Conservation (phyloP, 208 protist genomes). For the Wallacemonas sp. region DNA sequence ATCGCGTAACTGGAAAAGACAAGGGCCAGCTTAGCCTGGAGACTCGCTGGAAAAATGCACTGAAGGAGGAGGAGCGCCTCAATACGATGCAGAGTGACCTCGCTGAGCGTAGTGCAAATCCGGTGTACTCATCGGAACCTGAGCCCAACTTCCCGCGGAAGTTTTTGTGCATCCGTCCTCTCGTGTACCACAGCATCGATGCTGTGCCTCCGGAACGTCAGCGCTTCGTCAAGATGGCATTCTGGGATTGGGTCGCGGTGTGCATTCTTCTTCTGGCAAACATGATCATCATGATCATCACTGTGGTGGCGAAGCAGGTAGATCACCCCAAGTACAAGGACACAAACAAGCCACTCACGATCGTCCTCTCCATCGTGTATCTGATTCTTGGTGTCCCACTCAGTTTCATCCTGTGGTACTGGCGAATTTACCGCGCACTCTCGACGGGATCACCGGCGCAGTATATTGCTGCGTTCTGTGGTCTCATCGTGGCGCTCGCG, state of each 20-base stretch:
- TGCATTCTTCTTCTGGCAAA: slow-evolving; percentile 60
- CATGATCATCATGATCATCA: slow-evolving; percentile 41
- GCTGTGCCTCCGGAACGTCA: slow-evolving; percentile 39
- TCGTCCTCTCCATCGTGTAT: slow-evolving; percentile 49
- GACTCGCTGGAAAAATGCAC: slow-evolving; percentile 67
- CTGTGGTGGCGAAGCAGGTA: not conserved
- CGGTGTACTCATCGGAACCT: slow-evolving; percentile 1
- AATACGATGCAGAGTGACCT: slow-evolving; percentile 44
- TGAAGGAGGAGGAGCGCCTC: slow-evolving; percentile 64
- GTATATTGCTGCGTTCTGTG: slow-evolving; percentile 58
- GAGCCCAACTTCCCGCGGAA: slow-evolving; percentile 71
- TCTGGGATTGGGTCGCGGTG: slow-evolving; percentile 69
- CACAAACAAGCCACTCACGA: slow-evolving; percentile 43
- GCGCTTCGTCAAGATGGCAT: slow-evolving; percentile 54
- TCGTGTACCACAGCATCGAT: slow-evolving; percentile 69
- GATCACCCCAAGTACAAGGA: slow-evolving; percentile 17
- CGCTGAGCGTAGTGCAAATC: not conserved
- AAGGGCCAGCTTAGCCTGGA: slow-evolving; percentile 44
- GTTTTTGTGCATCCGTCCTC: slow-evolving; percentile 66
- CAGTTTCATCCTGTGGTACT: slow-evolving; percentile 77
- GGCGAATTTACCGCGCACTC: slow-evolving; percentile 54
- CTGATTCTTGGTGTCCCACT: slow-evolving; percentile 56
- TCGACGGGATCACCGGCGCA: slow-evolving; percentile 41
- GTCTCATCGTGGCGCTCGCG: slow-evolving; percentile 51
- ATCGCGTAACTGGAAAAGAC: slow-evolving; percentile 39